Evolutionary conservation across 2,329 filamentous ascomycete genomes (phyloP).

Genomic region (Mycosphaerelloides madeirae): DNA sequence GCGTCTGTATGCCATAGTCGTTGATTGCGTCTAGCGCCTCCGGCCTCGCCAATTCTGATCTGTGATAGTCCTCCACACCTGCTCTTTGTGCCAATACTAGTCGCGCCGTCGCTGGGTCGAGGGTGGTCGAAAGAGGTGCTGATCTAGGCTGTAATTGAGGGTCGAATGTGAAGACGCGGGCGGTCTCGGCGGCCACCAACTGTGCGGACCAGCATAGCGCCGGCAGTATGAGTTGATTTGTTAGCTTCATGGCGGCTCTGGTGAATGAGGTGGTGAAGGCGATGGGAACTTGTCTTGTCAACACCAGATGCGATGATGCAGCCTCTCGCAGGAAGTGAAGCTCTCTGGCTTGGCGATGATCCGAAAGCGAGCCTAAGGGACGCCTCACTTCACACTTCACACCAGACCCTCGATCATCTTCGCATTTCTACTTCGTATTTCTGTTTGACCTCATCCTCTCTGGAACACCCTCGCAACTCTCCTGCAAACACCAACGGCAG

Average conservation of each 20-base stretch:
- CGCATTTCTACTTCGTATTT: too few relatives aligned
- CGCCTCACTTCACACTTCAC: too few relatives aligned
- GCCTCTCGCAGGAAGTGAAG: background rate
- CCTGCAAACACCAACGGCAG: too few relatives aligned
- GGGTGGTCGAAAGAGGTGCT: constrained; percentile 31
- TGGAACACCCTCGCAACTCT: too few relatives aligned
- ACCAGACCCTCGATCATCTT: too few relatives aligned
- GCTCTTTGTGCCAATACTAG: constrained; percentile 49
- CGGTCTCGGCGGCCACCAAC: constrained; percentile 27
- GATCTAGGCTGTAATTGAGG: constrained; percentile 23
- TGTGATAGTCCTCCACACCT: constrained; percentile 47
- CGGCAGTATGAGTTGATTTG: constrained; percentile 36
- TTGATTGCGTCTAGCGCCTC: constrained; percentile 45
- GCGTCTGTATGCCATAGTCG: constrained; percentile 39
- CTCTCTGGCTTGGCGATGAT: background rate
- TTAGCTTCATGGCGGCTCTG: constrained; percentile 42
- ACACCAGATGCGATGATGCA: too few relatives aligned
- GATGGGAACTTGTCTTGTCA: constrained; percentile 1
- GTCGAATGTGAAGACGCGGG: constrained; percentile 37
- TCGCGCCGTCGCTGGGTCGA: constrained; percentile 43
- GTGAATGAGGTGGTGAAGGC: constrained; percentile 1
- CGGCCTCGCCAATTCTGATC: constrained; percentile 37
- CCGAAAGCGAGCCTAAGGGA: too few relatives aligned
- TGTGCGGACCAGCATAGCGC: constrained; percentile 36
- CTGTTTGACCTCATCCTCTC: too few relatives aligned